Conservation (phyloP, 176 grass and related monocot species). For the Coix lacrymajobi region DNA sequence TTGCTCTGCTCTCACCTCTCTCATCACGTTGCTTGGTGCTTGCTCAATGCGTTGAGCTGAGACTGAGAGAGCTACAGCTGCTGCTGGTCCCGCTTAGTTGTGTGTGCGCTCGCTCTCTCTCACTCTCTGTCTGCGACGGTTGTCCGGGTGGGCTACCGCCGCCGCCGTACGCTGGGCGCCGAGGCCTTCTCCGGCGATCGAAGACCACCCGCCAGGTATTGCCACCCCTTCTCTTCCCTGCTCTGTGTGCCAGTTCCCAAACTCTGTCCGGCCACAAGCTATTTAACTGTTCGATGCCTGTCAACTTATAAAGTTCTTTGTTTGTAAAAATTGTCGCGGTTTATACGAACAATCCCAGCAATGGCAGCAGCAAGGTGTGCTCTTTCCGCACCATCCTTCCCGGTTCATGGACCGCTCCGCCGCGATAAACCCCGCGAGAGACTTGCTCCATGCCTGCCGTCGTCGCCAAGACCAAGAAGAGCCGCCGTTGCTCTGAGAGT, state of each 20-base stretch:
- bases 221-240: neutral
- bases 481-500: conserved; percentile 19
- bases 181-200: neutral
- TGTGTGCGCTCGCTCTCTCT: neutral
- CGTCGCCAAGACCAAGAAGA: conserved; percentile 30
- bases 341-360: neutral
- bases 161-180: neutral
- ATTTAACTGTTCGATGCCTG: neutral
- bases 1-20: neutral
- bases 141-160: neutral
- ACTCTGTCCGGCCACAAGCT: neutral
- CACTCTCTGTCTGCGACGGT: neutral
- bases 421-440: neutral
- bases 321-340: neutral
- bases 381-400: neutral
- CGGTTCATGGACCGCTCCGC: neutral
- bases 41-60: neutral
- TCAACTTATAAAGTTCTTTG: neutral
- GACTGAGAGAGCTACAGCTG: neutral
- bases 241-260: neutral
- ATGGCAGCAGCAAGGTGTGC: neutral
- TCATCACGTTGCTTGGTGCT: neutral
- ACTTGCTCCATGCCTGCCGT: neutral
- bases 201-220: neutral
- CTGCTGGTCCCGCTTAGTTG: neutral